These are phyloP conservation scores for Candida koratica DNA, from an alignment of 805 yeast genomes.

Conservation along the genomic window DNA sequence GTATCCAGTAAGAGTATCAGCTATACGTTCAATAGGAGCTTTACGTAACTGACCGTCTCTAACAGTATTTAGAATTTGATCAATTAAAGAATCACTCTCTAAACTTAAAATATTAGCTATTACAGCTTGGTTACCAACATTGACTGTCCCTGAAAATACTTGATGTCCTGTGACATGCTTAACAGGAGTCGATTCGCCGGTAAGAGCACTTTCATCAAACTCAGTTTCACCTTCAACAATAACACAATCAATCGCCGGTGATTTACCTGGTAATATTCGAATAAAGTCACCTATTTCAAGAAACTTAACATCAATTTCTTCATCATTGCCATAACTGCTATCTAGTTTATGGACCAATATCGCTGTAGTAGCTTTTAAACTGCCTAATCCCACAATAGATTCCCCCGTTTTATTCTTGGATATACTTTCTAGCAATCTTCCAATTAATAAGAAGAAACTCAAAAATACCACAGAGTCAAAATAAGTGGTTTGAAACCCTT, in stretches of 20 bases:
- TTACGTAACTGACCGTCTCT: slow-evolving; percentile 68
- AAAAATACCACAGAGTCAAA: slow-evolving; percentile 78
- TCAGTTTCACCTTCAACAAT: slow-evolving; percentile 44
- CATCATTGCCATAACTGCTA: slow-evolving; percentile 11
- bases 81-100: slow-evolving; percentile 63
- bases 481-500: slow-evolving; percentile 58
- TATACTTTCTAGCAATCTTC: slow-evolving; percentile 62
- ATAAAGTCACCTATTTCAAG: slow-evolving; percentile 53
- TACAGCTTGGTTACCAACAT: slow-evolving; percentile 52
- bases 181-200: slow-evolving; percentile 62
- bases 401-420: slow-evolving; percentile 66
- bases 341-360: slow-evolving; percentile 31
- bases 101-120: slow-evolving; percentile 53
- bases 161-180: slow-evolving; percentile 57
- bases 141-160: slow-evolving; percentile 69
- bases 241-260: slow-evolving; percentile 58
- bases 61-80: slow-evolving; percentile 65
- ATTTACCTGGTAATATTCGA: slow-evolving; percentile 49
- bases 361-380: slow-evolving; percentile 49
- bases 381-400: slow-evolving; percentile 52
- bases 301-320: slow-evolving; percentile 36
- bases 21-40: slow-evolving; percentile 70
- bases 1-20: slow-evolving; percentile 63
- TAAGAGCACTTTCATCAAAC: slow-evolving; percentile 60
- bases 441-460: slow-evolving; percentile 66